These are phyloP conservation scores for Funneliformis mosseae DNA, from an alignment of 192 early-diverging fungal species.

Conservation along the genomic window DNA sequence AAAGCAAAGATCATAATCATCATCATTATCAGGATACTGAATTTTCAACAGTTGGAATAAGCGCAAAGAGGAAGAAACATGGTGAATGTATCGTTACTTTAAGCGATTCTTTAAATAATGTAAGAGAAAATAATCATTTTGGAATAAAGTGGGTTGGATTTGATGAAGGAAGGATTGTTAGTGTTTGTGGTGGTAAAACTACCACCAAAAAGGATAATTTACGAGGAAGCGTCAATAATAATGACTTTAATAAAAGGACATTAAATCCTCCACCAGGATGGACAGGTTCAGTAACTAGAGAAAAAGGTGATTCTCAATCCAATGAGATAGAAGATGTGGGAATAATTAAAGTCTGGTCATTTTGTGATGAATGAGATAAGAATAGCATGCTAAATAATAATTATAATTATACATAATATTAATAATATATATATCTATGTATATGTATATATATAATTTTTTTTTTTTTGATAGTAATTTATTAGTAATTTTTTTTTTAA, in stretches of 20 bases:
- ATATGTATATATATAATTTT: too few species aligned
- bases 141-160: conserved; percentile 26
- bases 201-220: not conserved
- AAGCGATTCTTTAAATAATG: not conserved
- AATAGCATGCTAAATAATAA: not conserved
- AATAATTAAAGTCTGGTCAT: conserved; percentile 29
- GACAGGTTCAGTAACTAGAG: not conserved
- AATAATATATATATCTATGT: too few species aligned
- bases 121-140: not conserved
- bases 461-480: too few species aligned
- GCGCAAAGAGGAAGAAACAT: conserved; percentile 12
- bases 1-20: not conserved
- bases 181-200: conserved; percentile 4
- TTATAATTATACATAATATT: too few species aligned
- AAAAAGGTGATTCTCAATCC: not conserved
- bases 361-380: conserved; percentile 7
- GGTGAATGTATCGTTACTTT: conserved; percentile 24
- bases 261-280: conserved; percentile 12
- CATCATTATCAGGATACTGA: not conserved
- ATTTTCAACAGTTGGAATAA: conserved; percentile 4
- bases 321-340: not conserved
- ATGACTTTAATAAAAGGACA: not conserved
- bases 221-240: not conserved
- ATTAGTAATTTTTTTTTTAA: not conserved
- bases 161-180: conserved; percentile 27